Base-by-base conservation (phyloP, 106 monocot genomes). In the Agapanthus africanus region DNA sequence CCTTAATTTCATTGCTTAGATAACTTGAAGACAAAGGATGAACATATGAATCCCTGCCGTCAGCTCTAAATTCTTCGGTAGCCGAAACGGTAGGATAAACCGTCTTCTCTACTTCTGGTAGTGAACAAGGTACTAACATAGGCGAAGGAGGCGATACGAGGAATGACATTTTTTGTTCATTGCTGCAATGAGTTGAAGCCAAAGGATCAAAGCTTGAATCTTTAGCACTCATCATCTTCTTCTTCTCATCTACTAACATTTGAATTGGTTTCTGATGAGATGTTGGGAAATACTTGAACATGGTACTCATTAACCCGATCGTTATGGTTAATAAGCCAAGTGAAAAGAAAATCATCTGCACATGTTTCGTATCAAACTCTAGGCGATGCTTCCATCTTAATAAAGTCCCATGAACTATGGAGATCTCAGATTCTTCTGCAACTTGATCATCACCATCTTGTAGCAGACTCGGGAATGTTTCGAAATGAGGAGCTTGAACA, bases 41-140 rank as follows among this genome's bases (percentile, higher is more conserved):
- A 21, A 39, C 64, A 38, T 64, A 37, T 37, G 64, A 64, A 64
- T 21, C 19, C 32, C 16, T n/a, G n/a, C n/a, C n/a, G n/a, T n/a
- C n/a, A n/a, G n/a, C n/a, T n/a, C n/a, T n/a, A n/a, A n/a, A n/a
- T n/a, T n/a, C n/a, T n/a, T n/a, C n/a, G n/a, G n/a, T n/a, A n/a
- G n/a, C n/a, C n/a, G n/a, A n/a, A n/a, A n/a, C n/a, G n/a, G n/a
- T n/a, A n/a, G n/a, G n/a, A n/a, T n/a, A n/a, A n/a, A n/a, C n/a
- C n/a, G n/a, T n/a, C n/a, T n/a, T n/a, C n/a, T n/a, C n/a, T n/a
- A n/a, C n/a, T n/a, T n/a, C n/a, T n/a, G n/a, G n/a, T n/a, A n/a
- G n/a, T n/a, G n/a, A n/a, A n/a, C n/a, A n/a, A n/a, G n/a, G n/a
- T n/a, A n/a, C n/a, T n/a, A n/a, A n/a, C n/a, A n/a, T n/a, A n/a